A percentile compares a stretch with the other conserved stretches of the same genome.
These are phyloP conservation scores for Citrus cavaleriei DNA, from an alignment of 345 rosid genomes.

Conservation along the genomic window DNA sequence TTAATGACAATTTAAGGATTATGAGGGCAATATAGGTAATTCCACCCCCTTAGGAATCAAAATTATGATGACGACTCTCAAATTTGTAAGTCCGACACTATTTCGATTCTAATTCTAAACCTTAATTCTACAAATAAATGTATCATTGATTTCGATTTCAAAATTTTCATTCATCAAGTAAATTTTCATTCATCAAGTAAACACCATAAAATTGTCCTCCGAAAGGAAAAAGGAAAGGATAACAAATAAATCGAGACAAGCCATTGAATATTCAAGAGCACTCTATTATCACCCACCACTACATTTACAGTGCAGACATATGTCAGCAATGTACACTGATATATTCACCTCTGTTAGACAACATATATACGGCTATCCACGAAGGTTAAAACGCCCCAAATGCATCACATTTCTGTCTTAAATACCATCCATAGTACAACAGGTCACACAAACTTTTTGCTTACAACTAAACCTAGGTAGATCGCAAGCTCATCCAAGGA, in stretches of 20 bases:
- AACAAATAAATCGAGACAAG: background rate
- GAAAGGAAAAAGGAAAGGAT: background rate
- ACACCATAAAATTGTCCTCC: background rate
- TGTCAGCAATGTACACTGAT: conserved; percentile 30
- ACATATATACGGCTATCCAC: conserved; percentile 23
- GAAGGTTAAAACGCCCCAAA: conserved; percentile 5
- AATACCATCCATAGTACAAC: background rate
- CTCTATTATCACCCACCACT: background rate
- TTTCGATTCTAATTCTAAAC: no score
- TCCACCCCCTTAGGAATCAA: no score
- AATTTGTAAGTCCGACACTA: no score
- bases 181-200: no score
- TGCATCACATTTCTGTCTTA: conserved; percentile 5
- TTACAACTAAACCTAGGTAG: background rate
- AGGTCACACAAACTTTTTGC: background rate
- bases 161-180: no score
- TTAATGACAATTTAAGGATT: no score
- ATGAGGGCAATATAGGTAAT: no score
- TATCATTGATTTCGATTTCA: no score
- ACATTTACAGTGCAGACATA: conserved; percentile 30
- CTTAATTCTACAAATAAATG: no score
- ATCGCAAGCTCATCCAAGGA: conserved; percentile 4
- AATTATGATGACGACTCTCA: no score
- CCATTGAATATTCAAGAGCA: background rate
- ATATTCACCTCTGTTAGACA: conserved; percentile 20